Percentiles rank a stretch among this genome's conserved stretches.
phyloP scores from a whole-genome alignment of 768 basidiomycete species.

The Hemileccinum impolitum region DNA sequence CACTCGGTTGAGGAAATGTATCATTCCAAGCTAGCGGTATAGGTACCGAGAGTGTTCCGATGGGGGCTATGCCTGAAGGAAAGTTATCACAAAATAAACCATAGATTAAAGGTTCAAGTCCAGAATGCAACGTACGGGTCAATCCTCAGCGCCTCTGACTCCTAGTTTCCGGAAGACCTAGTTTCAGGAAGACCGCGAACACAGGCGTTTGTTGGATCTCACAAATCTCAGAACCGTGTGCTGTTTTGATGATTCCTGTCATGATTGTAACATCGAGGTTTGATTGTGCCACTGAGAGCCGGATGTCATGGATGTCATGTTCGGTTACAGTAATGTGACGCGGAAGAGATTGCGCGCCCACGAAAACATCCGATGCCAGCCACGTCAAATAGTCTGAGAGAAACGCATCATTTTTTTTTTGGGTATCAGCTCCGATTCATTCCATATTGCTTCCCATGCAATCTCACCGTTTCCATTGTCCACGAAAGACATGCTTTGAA shows the following conservation, averaged over 20 bases:
- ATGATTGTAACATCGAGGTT: not conserved
- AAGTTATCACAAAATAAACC: conserved; percentile 1
- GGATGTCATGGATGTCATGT: no score
- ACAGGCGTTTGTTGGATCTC: not conserved
- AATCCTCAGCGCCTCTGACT: not conserved
- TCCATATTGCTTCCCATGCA: not conserved
- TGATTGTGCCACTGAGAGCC: no score
- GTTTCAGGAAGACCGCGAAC: not conserved
- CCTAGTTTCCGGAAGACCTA: not conserved
- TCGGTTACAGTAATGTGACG: not conserved
- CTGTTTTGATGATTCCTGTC: not conserved
- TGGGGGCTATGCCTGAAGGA: not conserved
- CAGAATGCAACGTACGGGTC: not conserved
- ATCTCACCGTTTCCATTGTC: not conserved
- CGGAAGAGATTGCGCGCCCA: not conserved
- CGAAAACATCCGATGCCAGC: not conserved
- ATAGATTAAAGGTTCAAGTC: not conserved
- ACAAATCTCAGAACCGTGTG: not conserved
- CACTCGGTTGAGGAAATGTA: conserved; percentile 1
- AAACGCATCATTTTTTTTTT: not conserved
- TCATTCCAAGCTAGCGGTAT: conserved; percentile 12
- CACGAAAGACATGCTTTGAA: no score
- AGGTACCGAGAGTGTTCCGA: conserved; percentile 3
- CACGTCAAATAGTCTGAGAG: not conserved
- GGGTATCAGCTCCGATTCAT: not conserved